A percentile compares a stretch with the other conserved stretches of the same genome.
phyloP scores from a whole-genome alignment of 805 yeast genomes.

The Kodamaea laetipori region DNA sequence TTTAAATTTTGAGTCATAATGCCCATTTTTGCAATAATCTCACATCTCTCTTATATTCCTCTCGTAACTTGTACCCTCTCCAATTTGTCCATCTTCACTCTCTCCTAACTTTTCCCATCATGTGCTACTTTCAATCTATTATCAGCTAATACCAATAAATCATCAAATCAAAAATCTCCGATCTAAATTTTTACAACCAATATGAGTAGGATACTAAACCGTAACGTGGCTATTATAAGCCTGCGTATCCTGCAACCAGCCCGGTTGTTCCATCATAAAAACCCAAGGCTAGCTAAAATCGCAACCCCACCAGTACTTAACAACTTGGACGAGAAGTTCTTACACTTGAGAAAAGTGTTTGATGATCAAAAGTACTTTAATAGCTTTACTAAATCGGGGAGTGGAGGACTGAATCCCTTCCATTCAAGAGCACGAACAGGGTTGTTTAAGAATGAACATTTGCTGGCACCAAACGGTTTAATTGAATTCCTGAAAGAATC shows the following conservation, averaged over 20 bases:
- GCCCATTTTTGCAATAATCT: no score
- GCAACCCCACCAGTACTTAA: neutral
- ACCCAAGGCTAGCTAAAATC: conserved; percentile 1
- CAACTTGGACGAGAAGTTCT: neutral
- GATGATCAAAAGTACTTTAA: conserved; percentile 63
- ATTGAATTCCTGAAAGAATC: conserved; percentile 66
- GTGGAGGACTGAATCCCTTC: conserved; percentile 14
- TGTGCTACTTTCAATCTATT: no score
- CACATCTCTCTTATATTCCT: no score
- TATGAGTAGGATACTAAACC: conserved; percentile 1
- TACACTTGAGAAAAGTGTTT: conserved; percentile 48
- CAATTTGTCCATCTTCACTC: no score
- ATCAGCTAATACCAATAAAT: no score
- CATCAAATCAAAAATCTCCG: no score
- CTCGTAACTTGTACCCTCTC: no score
- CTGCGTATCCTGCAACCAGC: neutral
- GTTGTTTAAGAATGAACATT: conserved; percentile 70
- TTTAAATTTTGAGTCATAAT: no score
- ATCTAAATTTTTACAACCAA: neutral
- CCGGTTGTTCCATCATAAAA: conserved; percentile 2
- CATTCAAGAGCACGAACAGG: conserved; percentile 45
- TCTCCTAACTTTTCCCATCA: no score
- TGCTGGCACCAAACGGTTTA: conserved; percentile 72
- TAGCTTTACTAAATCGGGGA: conserved; percentile 41
- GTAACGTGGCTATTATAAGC: neutral